Conservation (phyloP, 169 alveolate species). For the Cryptosporidium tyzzeri region DNA sequence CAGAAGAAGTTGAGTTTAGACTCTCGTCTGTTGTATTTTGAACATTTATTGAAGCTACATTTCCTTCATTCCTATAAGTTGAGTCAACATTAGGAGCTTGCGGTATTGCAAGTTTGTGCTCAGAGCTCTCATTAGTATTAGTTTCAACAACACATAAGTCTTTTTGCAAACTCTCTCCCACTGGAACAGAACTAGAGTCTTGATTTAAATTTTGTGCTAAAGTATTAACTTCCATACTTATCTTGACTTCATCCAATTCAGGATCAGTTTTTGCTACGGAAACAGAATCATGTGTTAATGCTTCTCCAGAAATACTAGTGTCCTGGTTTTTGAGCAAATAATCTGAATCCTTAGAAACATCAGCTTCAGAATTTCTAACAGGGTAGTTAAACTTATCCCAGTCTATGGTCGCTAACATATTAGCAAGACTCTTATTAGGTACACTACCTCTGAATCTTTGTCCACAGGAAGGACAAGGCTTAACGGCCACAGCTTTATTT, state of each 20-base stretch:
- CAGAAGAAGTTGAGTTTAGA: neutral
- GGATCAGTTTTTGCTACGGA: neutral
- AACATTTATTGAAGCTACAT: neutral
- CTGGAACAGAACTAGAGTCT: neutral
- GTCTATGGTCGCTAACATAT: constrained; percentile 59
- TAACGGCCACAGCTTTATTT: constrained; percentile 45
- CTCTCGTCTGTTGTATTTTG: neutral
- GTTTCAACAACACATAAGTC: neutral
- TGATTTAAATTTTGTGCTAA: neutral
- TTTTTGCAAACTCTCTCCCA: neutral
- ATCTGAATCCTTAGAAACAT: constrained; percentile 3
- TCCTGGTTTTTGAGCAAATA: neutral
- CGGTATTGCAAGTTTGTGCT: neutral
- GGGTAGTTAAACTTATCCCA: constrained; percentile 73
- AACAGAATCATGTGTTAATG: neutral
- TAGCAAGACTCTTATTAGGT: constrained; percentile 71
- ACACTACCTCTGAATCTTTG: constrained; percentile 75
- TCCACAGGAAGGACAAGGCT: constrained; percentile 59
- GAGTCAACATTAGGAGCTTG: neutral
- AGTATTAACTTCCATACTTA: neutral
- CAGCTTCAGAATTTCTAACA: constrained; percentile 23
- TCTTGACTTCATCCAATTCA: neutral
- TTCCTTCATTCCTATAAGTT: neutral
- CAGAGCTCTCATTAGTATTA: neutral
- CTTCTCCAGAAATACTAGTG: neutral